phyloP scores from a whole-genome alignment of 179 eudicot species.

The Beta lomatogona region DNA sequence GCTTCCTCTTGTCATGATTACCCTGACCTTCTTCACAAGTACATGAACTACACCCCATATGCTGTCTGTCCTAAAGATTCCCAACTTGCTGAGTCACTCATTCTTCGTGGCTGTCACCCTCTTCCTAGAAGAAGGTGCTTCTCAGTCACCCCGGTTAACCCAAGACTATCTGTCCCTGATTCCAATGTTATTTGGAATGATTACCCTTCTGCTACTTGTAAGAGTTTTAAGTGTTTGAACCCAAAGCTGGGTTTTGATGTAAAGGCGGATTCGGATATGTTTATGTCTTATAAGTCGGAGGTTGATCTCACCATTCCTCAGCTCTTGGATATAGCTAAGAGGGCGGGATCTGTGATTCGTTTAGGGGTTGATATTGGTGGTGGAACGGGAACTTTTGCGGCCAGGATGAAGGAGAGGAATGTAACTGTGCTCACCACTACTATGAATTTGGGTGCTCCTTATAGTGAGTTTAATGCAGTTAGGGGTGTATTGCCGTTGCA shows the following conservation, averaged over 20 bases:
- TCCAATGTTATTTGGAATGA: constrained; percentile 46
- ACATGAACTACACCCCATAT: constrained; percentile 83
- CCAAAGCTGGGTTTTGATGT: constrained; percentile 63
- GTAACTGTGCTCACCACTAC: constrained; percentile 77
- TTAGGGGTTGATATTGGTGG: constrained; percentile 84
- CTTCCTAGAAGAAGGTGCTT: constrained; percentile 85
- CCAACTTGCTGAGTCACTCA: constrained; percentile 58
- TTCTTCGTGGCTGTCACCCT: constrained; percentile 84
- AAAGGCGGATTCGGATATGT: constrained; percentile 34
- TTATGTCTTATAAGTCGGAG: constrained; percentile 50
- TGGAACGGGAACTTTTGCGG: constrained; percentile 79
- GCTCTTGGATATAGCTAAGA: constrained; percentile 43
- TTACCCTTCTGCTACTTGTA: constrained; percentile 42
- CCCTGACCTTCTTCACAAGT: constrained; percentile 69
- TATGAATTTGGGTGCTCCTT: constrained; percentile 77
- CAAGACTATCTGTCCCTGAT: constrained; percentile 45
- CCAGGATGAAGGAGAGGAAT: constrained; percentile 62
- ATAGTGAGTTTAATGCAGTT: constrained; percentile 64
- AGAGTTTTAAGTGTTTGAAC: constrained; percentile 60
- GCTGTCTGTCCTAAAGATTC: constrained; percentile 56
- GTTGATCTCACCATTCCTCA: constrained; percentile 79
- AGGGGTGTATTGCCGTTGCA: constrained; percentile 77
- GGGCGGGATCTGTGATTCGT: constrained; percentile 41
- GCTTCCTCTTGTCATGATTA: constrained; percentile 67
- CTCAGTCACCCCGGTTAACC: constrained; percentile 41